A percentile compares a stretch with the other conserved stretches of the same genome.
These are phyloP conservation scores for Penicillium thymicola DNA, from an alignment of 2,329 filamentous ascomycete species.

Conservation along the genomic window DNA sequence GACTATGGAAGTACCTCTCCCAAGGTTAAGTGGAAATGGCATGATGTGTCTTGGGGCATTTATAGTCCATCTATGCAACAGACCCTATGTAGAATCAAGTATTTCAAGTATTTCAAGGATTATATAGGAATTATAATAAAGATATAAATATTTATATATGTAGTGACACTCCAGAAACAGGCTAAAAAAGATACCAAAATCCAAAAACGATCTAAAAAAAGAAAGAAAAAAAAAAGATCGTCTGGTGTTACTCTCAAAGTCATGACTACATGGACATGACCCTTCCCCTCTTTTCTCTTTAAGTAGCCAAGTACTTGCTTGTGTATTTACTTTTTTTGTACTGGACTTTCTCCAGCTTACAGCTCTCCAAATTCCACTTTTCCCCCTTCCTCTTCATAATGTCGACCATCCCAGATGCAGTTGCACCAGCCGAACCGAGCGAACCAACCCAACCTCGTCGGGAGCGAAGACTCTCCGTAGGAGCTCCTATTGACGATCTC, in stretches of 20 bases:
- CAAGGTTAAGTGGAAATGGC: background rate
- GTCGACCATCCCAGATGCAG: background rate
- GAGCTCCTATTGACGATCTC: constrained; percentile 81
- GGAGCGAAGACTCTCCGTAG: constrained; percentile 76
- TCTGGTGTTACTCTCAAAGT: constrained; percentile 5
- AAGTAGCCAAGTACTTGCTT: constrained; percentile 1
- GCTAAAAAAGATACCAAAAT: background rate
- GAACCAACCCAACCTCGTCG: constrained; percentile 41
- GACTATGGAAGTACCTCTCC: background rate
- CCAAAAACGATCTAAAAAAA: constrained; percentile 5
- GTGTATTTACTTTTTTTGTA: background rate
- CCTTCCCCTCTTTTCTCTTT: constrained; percentile 10
- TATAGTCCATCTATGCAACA: background rate
- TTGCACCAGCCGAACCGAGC: constrained; percentile 22
- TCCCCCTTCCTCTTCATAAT: background rate
- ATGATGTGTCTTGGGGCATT: background rate
- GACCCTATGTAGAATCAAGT: background rate
- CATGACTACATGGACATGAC: constrained; percentile 6
- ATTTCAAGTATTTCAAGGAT: background rate
- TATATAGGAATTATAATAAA: background rate
- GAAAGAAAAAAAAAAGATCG: background rate
- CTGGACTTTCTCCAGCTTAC: constrained; percentile 21
- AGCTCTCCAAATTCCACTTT: background rate
- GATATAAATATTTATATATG: background rate
- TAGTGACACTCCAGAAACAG: background rate